Base-by-base conservation (phyloP, 1,284 basidiomycete genomes). In the Neolentinus lepideus region DNA sequence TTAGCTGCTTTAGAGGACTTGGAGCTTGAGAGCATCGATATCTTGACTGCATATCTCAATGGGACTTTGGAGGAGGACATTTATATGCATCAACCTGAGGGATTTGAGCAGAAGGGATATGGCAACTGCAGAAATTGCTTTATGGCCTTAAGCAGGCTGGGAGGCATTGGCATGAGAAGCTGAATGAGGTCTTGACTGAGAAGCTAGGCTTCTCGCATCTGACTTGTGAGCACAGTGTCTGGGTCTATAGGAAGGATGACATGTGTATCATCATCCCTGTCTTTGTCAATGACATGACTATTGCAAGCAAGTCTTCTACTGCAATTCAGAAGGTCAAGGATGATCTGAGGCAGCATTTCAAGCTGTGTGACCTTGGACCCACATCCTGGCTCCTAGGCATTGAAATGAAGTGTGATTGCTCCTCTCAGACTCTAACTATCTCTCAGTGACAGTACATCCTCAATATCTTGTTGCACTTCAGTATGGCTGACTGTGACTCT, bases 11-110 rank as follows among this genome's bases (percentile, higher is more conserved):
- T 62, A n/a, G 56, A 68, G 35, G 66, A 73, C 55, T 64, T 72
- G 43, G 63, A 71, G 12, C 58, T 76, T 8, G 60, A 64, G 4
- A 71, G 72, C 54, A 60, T 75, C 2, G 71, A 76, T 55, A 63
- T 75, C 58, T 65, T 64, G 12, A 61, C 61, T 60, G 69, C 69
- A 1, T 74, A 67, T 53, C 63, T 68, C 1, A 64, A 70, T 61
- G 65, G 68, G 12, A 60, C 66, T 12, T 47, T 69, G 31, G 61
- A 67, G 25, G 66, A 66, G 56, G 66, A 68, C 33, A 58, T 71
- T 26, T 71, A 69, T 55, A 69, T 70, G 68, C 16, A 60, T 10
- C 60, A 61, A 25, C 64, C 67, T 21, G 64, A 67, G 47, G 69
- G 68, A 26, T 70, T 66, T 54, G 57, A 68, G 51, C 25, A 52